These are phyloP conservation scores for Ceriops decandra DNA, from an alignment of 345 rosid genomes.

Conservation along the genomic window DNA sequence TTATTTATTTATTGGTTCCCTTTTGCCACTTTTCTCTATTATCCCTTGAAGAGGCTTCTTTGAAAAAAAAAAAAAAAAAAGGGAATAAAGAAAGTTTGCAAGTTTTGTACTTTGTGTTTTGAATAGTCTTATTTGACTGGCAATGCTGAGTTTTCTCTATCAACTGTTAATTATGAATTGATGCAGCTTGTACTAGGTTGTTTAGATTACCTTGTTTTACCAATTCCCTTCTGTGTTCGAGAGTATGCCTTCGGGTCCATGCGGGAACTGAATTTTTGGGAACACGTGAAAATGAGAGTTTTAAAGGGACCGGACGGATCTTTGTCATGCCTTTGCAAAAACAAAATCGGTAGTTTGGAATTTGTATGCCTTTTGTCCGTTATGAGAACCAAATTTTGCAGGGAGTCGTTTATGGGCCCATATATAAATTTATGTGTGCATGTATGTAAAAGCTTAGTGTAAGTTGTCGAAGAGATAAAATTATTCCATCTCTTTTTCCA, in stretches of 20 bases:
- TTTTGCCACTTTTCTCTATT: not conserved
- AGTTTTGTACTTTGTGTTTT: not conserved
- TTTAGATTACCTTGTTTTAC: not conserved
- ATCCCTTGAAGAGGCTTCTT: too few relatives aligned
- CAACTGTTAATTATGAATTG: not conserved
- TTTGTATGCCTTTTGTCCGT: too few relatives aligned
- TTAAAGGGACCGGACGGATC: not conserved
- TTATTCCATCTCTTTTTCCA: too few relatives aligned
- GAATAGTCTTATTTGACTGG: constrained; percentile 1
- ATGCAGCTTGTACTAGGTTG: constrained; percentile 3
- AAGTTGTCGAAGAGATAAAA: too few relatives aligned
- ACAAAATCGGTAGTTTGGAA: too few relatives aligned
- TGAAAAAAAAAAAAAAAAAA: too few relatives aligned
- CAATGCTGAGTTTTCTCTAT: constrained; percentile 7
- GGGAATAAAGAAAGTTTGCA: too few relatives aligned
- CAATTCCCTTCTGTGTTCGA: not conserved
- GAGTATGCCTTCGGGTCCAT: not conserved
- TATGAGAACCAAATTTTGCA: too few relatives aligned
- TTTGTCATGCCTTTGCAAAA: too few relatives aligned
- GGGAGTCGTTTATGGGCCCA: too few relatives aligned
- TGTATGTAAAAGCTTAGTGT: too few relatives aligned
- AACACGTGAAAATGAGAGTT: not conserved
- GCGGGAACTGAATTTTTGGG: not conserved
- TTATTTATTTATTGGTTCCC: not conserved
- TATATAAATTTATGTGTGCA: too few relatives aligned